Conservation (phyloP, 139 green algal genomes). For the Coelastrella sp. region DNA sequence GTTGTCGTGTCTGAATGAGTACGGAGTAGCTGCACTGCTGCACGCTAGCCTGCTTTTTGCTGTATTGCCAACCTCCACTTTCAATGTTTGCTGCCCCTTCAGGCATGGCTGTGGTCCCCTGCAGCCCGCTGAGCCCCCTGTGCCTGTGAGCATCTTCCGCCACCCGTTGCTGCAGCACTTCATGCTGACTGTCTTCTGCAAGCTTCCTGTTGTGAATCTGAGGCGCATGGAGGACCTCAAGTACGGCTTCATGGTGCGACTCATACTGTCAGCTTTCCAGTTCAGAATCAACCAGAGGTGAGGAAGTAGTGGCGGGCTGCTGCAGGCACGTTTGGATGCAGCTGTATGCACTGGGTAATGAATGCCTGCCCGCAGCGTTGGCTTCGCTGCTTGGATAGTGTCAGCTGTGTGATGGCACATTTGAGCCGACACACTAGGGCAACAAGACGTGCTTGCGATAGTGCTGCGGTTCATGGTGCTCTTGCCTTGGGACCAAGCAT, state of each 20-base stretch:
- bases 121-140: slow-evolving; percentile 45
- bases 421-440: no score
- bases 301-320: no score
- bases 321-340: no score
- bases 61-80: background rate
- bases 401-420: no score
- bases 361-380: no score
- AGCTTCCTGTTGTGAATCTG: slow-evolving; percentile 93
- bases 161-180: slow-evolving; percentile 97
- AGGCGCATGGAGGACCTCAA: slow-evolving; percentile 80
- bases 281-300: slow-evolving; percentile 87
- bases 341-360: no score
- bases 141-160: slow-evolving; percentile 87
- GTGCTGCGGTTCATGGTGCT: no score
- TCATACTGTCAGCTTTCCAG: slow-evolving; percentile 94
- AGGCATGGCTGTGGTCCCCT: slow-evolving; percentile 49
- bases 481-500: no score
- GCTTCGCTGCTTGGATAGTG: no score
- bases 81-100: background rate
- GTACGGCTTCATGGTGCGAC: slow-evolving; percentile 86
- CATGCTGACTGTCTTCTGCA: slow-evolving; percentile 96
- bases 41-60: slow-evolving; percentile 62
- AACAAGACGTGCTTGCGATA: no score
- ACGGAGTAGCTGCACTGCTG: slow-evolving; percentile 75
- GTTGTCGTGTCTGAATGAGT: no score